Evolutionary conservation across 2,329 filamentous ascomycete species (phyloP), one percentile per base, ranked within the genome.

Genomic region (Epichloe sp.): DNA sequence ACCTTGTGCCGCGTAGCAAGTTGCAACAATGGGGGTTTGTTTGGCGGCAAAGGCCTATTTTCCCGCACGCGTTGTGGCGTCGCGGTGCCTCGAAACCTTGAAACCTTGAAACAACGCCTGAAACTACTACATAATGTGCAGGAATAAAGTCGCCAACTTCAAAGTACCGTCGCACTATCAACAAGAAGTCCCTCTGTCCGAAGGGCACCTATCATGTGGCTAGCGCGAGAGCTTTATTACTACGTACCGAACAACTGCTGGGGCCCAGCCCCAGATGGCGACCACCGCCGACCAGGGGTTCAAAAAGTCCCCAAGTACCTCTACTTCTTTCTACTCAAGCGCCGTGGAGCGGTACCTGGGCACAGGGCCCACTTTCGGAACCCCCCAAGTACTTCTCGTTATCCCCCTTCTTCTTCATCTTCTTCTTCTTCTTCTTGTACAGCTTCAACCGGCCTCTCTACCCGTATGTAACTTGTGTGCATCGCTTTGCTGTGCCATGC

Each of bases 401-500:
- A 31, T 47, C 15, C 12, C 3, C 21, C 11, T 15, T 42, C 6
- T 21, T 37, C 23, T 23, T 15, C 35, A 12, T 37, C 23, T 23
- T 15, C 36, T 47, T 47, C 38, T 2, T 17, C 34, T n/a, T 45
- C 26, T 34, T 17, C 23, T 47, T 47, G 12, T 37, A n/a, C 23
- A n/a, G 26, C 43, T 11, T 44, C 42, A 17, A 44, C 15, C 23
- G 26, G 52, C 49, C 23, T 26, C 26, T 26, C 26, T 26, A 8
- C 26, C 26, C 26, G 26, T n/a, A n/a, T n/a, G n/a, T 8, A 8
- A 3, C 26, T 26, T 26, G 26, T 26, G 26, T 26, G 26, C 26
- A 26, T 26, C 26, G 26, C 49, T 54, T 11, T 47, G 43, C 46
- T 51, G 40, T 50, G 42, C 48, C 52, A 46, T 50, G 44, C 50